These are phyloP conservation scores for Taphrina communis DNA, from an alignment of 1,139 yeast species.

Conservation along the genomic window DNA sequence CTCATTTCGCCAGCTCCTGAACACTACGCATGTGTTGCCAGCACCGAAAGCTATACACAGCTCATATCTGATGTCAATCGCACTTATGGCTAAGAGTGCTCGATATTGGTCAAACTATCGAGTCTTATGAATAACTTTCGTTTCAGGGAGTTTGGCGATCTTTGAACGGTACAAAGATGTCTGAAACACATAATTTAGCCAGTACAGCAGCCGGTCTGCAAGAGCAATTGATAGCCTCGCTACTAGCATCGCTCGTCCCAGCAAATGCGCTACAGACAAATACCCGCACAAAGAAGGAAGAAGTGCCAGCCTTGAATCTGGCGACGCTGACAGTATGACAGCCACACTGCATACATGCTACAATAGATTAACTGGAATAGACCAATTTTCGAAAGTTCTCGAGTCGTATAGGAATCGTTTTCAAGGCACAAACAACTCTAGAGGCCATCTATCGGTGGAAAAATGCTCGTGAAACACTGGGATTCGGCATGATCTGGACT, in stretches of 20 bases:
- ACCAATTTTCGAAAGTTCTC: conserved; percentile 38
- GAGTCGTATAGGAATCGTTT: conserved; percentile 31
- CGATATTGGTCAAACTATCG: too few relatives aligned
- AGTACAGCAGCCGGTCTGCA: conserved; percentile 21
- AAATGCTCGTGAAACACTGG: conserved; percentile 32
- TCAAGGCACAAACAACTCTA: conserved; percentile 23
- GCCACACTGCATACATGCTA: neutral
- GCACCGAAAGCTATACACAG: too few relatives aligned
- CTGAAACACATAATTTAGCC: conserved; percentile 4
- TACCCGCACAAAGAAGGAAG: conserved; percentile 14
- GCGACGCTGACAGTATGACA: conserved; percentile 22
- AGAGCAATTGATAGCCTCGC: conserved; percentile 37
- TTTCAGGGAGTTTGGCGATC: neutral
- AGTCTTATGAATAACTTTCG: too few relatives aligned
- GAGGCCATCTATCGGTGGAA: conserved; percentile 28
- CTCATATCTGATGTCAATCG: too few relatives aligned
- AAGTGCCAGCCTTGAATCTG: conserved; percentile 26
- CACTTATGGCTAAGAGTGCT: too few relatives aligned
- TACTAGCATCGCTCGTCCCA: conserved; percentile 36
- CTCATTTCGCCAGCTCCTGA: neutral
- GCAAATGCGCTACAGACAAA: conserved; percentile 20
- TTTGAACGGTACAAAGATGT: conserved; percentile 5
- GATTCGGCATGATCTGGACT: conserved; percentile 37
- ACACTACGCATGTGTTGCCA: neutral
- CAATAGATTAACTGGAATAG: neutral